A percentile compares a stretch with the other conserved stretches of the same genome.
Conservation (phyloP, 257 asterid species). For the Fraxinus quadrangulata region DNA sequence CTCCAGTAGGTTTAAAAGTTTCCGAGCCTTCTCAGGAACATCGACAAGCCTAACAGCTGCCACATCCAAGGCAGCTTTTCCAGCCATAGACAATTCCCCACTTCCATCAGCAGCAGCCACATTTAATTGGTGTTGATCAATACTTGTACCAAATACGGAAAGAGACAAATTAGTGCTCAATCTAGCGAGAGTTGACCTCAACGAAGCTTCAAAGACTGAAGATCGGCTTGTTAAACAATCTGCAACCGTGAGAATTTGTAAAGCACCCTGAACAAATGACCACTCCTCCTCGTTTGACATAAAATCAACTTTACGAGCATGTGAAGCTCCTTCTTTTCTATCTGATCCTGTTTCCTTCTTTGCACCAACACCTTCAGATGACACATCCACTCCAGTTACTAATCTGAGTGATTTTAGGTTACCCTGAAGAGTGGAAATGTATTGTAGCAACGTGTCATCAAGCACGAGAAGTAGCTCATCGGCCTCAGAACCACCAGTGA, state of each 20-base stretch:
- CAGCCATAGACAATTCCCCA: slow-evolving; percentile 71
- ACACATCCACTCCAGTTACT: slow-evolving; percentile 80
- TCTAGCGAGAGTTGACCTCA: slow-evolving; percentile 92
- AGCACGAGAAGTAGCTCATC: slow-evolving; percentile 87
- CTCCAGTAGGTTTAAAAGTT: slow-evolving; percentile 80
- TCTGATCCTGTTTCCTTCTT: slow-evolving; percentile 81
- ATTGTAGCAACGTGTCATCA: slow-evolving; percentile 81
- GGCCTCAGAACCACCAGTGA: slow-evolving; percentile 95
- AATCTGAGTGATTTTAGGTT: slow-evolving; percentile 80
- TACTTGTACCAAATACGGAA: slow-evolving; percentile 60
- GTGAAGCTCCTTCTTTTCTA: slow-evolving; percentile 66
- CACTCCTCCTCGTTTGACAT: slow-evolving; percentile 91
- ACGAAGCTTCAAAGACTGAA: slow-evolving; percentile 94
- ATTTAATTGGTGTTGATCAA: slow-evolving; percentile 62
- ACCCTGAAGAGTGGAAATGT: slow-evolving; percentile 86
- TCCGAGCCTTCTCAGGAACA: slow-evolving; percentile 88
- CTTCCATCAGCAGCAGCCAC: slow-evolving; percentile 54
- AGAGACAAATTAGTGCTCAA: slow-evolving; percentile 80
- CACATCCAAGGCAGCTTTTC: slow-evolving; percentile 86
- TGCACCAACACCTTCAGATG: slow-evolving; percentile 46
- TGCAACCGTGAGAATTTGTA: slow-evolving; percentile 93
- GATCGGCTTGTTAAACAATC: slow-evolving; percentile 86
- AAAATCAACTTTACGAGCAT: slow-evolving; percentile 67
- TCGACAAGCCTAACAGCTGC: slow-evolving; percentile 86
- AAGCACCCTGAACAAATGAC: slow-evolving; percentile 97